Evolutionary conservation across 352 stramenopile species (phyloP), one percentile per base, ranked within the genome.

Genomic region (Phytophthora nicotianae): DNA sequence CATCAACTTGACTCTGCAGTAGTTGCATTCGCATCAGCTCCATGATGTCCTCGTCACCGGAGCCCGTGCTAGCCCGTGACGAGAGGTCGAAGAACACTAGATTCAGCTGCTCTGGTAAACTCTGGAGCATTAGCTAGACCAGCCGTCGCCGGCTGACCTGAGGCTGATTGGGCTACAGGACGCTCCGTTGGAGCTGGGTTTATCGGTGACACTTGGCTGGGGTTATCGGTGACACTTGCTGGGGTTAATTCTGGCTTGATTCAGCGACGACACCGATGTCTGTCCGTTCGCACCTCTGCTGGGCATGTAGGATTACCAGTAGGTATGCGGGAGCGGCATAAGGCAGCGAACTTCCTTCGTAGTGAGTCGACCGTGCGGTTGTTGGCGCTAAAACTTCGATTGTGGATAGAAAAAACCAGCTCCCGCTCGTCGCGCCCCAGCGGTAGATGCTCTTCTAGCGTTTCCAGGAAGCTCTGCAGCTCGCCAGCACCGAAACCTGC

Each of bases 11-110:
- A 14, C 23, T 48, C 23, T 57, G 50, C 13, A 48, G 16, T 1
- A 57, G 33, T 16, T 57, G 50, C 50, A 57, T 57, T 16, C 50
- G 33, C 24, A 47, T 24, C 3, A 47, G n/a, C 50, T 48, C 50
- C 37, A 48, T 48, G 13, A 57, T 16, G 17, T 27, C 50, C 16
- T 48, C 35, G 6, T 48, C 35, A 33, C 42, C 37, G 37, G n/a
- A n/a, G n/a, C n/a, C n/a, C n/a, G 4, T 20, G 37, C 37, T 42
- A 20, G 16, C 16, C 13, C 4, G 5, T n/a, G n/a, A 42, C 37
- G n/a, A 8, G 37, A 21, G 16, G 8, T 13, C 16, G 37, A 19
- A 14, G 37, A 4, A 20, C 16, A 20, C 16, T 42, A n/a, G 33
- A 40, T 17, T n/a, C n/a, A n/a, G n/a, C n/a, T n/a, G n/a, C 33